Base-by-base conservation (phyloP, 306 rosid genomes). In the Trifolium dubium region DNA sequence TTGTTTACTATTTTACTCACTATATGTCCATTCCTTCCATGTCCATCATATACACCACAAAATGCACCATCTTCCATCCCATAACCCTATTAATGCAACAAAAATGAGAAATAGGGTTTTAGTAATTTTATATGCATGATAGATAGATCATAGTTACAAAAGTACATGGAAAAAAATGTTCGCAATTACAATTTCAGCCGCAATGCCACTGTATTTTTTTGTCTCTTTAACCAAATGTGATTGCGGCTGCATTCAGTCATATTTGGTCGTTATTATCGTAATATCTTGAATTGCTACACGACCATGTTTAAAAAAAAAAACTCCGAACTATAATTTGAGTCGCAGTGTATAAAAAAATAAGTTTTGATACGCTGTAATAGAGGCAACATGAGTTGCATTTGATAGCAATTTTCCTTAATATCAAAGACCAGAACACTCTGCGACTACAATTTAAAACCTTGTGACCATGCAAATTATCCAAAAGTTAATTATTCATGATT, bases 21-120 rank as follows among this genome's bases (percentile, higher is more conserved):
- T 55, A 34, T n/a, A 60, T 81, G 93, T 50, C 98, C 98, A 64
- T 84, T 79, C 71, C 17, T 74, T 67, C 98, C 98, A 85, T 89
- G 98, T 32, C 98, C 98, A 76, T 92, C 96, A 80, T 88, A 88
- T 14, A 90, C 96, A 9, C 96, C 96, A 68, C 88, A 78, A 60
- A 84, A 81, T 47, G 77, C 69, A 51, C 80, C 86, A 68, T 66
- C 85, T 76, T 75, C 77, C 14, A 1, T 72, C 60, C 88, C 92
- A 75, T 76, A 88, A 46, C 80, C 93, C 97, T 92, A 29, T 7
- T 28, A 9, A 37, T n/a, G n/a, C 40, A 37, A 64, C 37, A 41
- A 37, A 55, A 39, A 17, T 3, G 2, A 9, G 1, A 40, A 3
- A 10, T 2, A 4, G 9, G 4, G 35, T 64, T 75, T 63, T 72